Conservation (phyloP, 495 filamentous ascomycete species). For the Letharia lupina region DNA sequence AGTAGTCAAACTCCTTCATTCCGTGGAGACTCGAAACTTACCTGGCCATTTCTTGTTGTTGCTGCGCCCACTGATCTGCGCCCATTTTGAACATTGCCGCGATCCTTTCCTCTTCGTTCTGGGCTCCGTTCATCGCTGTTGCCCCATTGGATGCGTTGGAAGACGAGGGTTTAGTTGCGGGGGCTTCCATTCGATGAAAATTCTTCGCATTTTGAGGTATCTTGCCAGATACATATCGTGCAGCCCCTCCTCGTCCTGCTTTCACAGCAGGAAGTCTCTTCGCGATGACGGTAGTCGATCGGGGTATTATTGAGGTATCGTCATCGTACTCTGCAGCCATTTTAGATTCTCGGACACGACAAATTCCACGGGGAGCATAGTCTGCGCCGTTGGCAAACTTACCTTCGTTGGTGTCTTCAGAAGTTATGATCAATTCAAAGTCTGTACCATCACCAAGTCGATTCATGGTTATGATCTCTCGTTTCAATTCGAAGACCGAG, state of each 20-base stretch:
- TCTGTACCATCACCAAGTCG: constrained; percentile 94
- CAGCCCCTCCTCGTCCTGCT: constrained; percentile 75
- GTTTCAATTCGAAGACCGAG: constrained; percentile 95
- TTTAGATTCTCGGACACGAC: constrained; percentile 9
- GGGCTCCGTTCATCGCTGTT: constrained; percentile 56
- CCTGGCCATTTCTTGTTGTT: constrained; percentile 89
- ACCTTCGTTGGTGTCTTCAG: constrained; percentile 89
- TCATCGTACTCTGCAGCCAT: constrained; percentile 80
- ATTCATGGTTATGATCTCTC: constrained; percentile 91
- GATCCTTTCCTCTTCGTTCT: constrained; percentile 86
- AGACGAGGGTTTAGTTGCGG: constrained; percentile 38
- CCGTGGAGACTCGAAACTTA: constrained; percentile 41
- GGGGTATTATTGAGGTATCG: constrained; percentile 89
- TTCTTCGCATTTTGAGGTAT: constrained; percentile 88
- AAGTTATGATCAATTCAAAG: constrained; percentile 89
- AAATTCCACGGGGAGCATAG: not conserved
- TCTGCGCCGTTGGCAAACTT: constrained; percentile 29
- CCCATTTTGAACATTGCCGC: constrained; percentile 79
- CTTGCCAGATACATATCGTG: constrained; percentile 93
- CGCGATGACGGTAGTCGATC: constrained; percentile 88
- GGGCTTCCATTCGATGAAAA: constrained; percentile 60
- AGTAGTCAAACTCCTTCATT: constrained; percentile 10
- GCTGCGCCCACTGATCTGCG: constrained; percentile 76
- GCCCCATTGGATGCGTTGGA: constrained; percentile 46
- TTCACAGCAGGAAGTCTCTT: constrained; percentile 74